Base-by-base conservation (phyloP, 2,329 filamentous ascomycete species). In the Fusarium robinianum region DNA sequence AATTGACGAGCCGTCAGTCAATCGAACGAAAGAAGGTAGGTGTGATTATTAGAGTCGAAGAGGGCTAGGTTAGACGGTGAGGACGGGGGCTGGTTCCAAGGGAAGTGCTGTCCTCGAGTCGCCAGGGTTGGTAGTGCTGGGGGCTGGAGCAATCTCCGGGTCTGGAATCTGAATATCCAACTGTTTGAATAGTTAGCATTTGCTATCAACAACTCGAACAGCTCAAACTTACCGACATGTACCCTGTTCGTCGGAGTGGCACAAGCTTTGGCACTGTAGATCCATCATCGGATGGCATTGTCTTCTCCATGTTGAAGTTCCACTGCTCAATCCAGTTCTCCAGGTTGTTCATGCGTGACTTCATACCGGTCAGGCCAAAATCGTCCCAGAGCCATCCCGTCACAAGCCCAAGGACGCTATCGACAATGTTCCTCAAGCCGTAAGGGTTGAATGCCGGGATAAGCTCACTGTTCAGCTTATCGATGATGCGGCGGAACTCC, bases 311-410 rank as follows among this genome's bases (percentile, higher is more conserved):
- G 50, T 88, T 81, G 7, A 67, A 64, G 65, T 99, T 99, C 91
- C 92, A 96, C 46, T 83, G 78, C 53, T 95, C 87, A 40, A 99
- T 79, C 83, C 88, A 96, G 24, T 67, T 68, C 69, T 99, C 94
- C 12, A 96, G 71, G 8, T 72, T 76, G 41, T 76, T 79, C 31
- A 96, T 67, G 41, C 84, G 79, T 15, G 76, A 73, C 72, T 97
- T 97, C 46, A 87, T 79, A 7, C 79, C 83, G 4, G 88, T 88
- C 23, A 89, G 70, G 2, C 92, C 90, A 15, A 92, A 61, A 64
- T 97, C 92, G 46, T 99, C 94, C 90, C 90, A 97, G 22, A 97
- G 62, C 88, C 91, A 99, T 15, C 92, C 88, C 0, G 94, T 97
- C 22, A 90, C 69, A 5, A 95, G 74, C 2, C 92, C 90, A 57